Conservation (phyloP, 2,329 filamentous ascomycete species). For the Ceratocystis albifundus region DNA sequence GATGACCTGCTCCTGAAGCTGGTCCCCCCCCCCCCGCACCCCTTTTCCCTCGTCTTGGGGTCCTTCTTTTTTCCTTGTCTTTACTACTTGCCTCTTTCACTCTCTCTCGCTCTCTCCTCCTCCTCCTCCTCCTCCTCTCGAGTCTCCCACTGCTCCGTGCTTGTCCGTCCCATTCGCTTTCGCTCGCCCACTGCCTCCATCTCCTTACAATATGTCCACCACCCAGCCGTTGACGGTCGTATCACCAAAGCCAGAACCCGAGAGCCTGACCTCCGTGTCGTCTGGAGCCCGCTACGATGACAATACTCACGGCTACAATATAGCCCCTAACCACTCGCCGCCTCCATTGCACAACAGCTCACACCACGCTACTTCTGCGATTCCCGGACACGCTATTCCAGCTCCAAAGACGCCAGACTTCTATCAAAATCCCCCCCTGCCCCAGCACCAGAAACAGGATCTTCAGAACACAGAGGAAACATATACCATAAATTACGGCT, state of each 20-base stretch:
- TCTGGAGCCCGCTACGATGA: neutral
- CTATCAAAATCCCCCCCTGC: neutral
- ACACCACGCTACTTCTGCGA: neutral
- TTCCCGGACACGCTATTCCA: neutral
- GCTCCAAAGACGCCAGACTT: slow-evolving; percentile 3
- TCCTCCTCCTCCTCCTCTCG: no score
- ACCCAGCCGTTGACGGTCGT: neutral
- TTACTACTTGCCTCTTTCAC: neutral
- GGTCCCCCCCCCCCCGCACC: no score
- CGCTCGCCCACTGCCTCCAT: neutral
- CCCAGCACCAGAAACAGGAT: neutral
- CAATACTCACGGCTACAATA: neutral
- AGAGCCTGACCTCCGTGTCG: neutral
- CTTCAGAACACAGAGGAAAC: neutral
- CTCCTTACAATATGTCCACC: neutral
- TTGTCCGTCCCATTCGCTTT: neutral
- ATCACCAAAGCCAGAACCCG: neutral
- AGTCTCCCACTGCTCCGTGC: slow-evolving; percentile 7
- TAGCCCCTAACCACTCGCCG: neutral
- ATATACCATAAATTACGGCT: neutral
- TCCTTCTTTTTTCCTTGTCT: neutral
- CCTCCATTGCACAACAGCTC: neutral
- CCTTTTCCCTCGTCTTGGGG: neutral
- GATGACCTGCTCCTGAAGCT: neutral
- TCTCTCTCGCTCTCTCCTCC: neutral